These are phyloP conservation scores for Phellopilus nigrolimitatus DNA, from an alignment of 1,284 basidiomycete genomes.

Conservation along the genomic window DNA sequence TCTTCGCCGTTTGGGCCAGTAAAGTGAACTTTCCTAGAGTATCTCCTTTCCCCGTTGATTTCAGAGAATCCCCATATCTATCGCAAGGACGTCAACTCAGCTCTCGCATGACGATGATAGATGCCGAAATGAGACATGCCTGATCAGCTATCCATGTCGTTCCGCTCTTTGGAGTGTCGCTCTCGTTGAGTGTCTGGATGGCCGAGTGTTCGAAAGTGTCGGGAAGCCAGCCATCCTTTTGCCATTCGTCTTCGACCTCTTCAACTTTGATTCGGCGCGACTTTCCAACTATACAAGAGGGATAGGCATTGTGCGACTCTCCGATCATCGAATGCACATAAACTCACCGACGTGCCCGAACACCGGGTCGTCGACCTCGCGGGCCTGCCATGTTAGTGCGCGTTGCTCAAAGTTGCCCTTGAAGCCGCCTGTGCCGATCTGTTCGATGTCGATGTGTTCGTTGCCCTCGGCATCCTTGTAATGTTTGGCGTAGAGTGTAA, in stretches of 20 bases:
- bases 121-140: conserved; percentile 37
- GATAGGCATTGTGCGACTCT: background rate
- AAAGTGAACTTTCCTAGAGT: conserved; percentile 59
- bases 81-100: background rate
- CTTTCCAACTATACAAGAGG: conserved; percentile 24
- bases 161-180: conserved; percentile 49
- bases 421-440: conserved; percentile 56
- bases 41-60: conserved; percentile 54
- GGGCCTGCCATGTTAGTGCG: conserved; percentile 46
- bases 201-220: conserved; percentile 49
- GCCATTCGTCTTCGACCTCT: conserved; percentile 45
- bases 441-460: conserved; percentile 60
- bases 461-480: conserved; percentile 48
- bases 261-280: conserved; percentile 40
- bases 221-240: conserved; percentile 49
- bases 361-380: conserved; percentile 44
- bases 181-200: conserved; percentile 46
- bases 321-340: background rate
- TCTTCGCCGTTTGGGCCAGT: conserved; percentile 57
- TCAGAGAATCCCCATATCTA: conserved; percentile 70
- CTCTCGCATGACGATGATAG: too few relatives aligned
- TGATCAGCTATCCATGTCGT: conserved; percentile 52
- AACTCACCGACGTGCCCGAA: conserved; percentile 55
- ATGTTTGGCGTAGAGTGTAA: conserved; percentile 55
- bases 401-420: conserved; percentile 50